Evolutionary conservation across 75 land plant genomes (phyloP).

Genomic region (Picea glauca): DNA sequence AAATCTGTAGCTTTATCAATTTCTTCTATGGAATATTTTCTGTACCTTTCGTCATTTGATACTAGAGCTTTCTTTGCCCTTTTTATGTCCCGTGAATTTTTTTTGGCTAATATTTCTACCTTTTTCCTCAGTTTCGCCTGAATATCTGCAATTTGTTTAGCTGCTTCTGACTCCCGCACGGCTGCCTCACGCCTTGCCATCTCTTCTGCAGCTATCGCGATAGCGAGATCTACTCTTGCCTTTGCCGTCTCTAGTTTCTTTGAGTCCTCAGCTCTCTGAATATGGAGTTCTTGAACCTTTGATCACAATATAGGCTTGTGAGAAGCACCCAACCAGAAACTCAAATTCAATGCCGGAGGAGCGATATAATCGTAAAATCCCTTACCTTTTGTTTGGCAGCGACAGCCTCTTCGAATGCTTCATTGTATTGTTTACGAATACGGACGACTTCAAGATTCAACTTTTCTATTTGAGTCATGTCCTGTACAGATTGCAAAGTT

Average conservation of each 20-base stretch:
- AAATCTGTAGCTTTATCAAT: conserved; percentile 21
- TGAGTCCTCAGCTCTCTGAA: conserved; percentile 26
- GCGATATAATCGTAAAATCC: background rate
- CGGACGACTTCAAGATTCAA: conserved; percentile 32
- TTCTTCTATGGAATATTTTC: conserved; percentile 15
- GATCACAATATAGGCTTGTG: background rate
- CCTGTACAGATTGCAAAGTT: background rate
- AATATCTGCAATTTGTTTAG: conserved; percentile 23
- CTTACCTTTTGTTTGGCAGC: conserved; percentile 41
- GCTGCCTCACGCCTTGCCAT: conserved; percentile 26
- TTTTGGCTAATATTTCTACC: conserved; percentile 25
- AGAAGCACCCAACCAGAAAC: background rate
- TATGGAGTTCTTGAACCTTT: conserved; percentile 22
- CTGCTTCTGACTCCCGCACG: conserved; percentile 27
- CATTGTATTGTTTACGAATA: conserved; percentile 25
- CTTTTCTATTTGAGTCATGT: conserved; percentile 16
- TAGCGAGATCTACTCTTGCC: conserved; percentile 23
- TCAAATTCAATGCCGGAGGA: background rate
- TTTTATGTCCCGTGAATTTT: conserved; percentile 22
- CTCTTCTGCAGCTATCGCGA: conserved; percentile 29
- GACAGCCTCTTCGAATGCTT: conserved; percentile 44
- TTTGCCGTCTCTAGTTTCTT: conserved; percentile 21
- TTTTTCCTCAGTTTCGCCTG: conserved; percentile 26
- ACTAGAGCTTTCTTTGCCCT: conserved; percentile 13
- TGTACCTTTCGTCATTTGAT: conserved; percentile 10